Percentiles rank a stretch among this genome's conserved stretches.
Conservation (phyloP, 2,329 filamentous ascomycete genomes). For the Ophiostoma triangulosporum region DNA sequence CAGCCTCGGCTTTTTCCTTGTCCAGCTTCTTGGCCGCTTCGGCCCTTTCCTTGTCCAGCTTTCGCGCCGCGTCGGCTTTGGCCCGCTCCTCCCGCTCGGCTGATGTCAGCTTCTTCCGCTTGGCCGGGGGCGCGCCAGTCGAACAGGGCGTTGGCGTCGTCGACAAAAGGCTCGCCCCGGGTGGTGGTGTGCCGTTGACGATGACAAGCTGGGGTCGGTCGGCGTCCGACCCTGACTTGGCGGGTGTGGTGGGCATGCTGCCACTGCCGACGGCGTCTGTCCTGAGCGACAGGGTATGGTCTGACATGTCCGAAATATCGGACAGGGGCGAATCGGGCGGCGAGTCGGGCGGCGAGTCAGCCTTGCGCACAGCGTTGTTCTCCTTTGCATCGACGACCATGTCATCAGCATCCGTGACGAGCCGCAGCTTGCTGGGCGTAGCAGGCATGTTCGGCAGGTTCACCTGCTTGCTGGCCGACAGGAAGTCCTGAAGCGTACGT, state of each 20-base stretch:
- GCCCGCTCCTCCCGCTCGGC: slow-evolving; percentile 26
- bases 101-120: slow-evolving; percentile 33
- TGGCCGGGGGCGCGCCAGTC: slow-evolving; percentile 17
- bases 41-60: slow-evolving; percentile 22
- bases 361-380: neutral
- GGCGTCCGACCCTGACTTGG: slow-evolving; percentile 10
- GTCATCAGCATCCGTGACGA: slow-evolving; percentile 12
- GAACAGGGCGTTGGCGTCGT: neutral
- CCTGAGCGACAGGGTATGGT: slow-evolving; percentile 21
- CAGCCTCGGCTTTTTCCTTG: slow-evolving; percentile 24
- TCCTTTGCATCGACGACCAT: slow-evolving; percentile 5
- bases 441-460: neutral
- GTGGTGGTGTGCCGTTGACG: slow-evolving; percentile 4
- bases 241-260: slow-evolving; percentile 16
- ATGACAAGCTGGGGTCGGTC: slow-evolving; percentile 11
- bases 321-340: slow-evolving; percentile 12
- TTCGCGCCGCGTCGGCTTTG: slow-evolving; percentile 24
- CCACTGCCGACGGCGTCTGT: slow-evolving; percentile 30
- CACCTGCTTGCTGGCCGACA: slow-evolving; percentile 14
- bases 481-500: slow-evolving; percentile 32
- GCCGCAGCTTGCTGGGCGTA: slow-evolving; percentile 12
- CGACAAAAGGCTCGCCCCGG: neutral
- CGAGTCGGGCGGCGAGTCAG: slow-evolving; percentile 6
- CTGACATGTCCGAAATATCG: slow-evolving; percentile 5
- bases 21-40: slow-evolving; percentile 15